Base-by-base conservation (phyloP, 768 basidiomycete species). In the Ramaria sp. region DNA sequence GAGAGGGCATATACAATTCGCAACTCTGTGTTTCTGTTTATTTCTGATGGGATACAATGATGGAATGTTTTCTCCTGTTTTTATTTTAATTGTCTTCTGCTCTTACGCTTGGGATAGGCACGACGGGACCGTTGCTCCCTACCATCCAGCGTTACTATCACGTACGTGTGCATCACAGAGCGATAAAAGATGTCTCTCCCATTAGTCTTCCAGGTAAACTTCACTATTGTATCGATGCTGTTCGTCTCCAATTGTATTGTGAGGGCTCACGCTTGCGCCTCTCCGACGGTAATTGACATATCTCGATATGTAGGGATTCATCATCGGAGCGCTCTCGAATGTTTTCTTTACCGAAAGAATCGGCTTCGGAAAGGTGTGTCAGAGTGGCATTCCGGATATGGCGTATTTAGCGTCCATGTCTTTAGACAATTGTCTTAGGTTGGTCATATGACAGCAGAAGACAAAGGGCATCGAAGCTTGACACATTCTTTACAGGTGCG, bases 21-120 rank as follows among this genome's bases (percentile, higher is more conserved):
- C 67, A 16, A 64, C 80, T 0, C 66, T 81, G 34, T 85, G 81
- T 59, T 78, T 71, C 67, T 67, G 71, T 10, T 49, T 83, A 44
- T 82, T 82, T 56, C 66, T 86, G 3, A 74, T 74, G 13, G 88
- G 88, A 15, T 90, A 86, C 86, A 87, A 83, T 61, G 88, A 88
- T 64, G 82, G 81, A 12, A 25, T 13, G 53, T 41, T 27, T 12
- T 52, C n/a, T n/a, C n/a, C n/a, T n/a, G n/a, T n/a, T n/a, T n/a
- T n/a, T n/a, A n/a, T n/a, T n/a, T n/a, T n/a, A n/a, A n/a, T n/a
- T n/a, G n/a, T n/a, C n/a, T n/a, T n/a, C n/a, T n/a, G n/a, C n/a
- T n/a, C n/a, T n/a, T n/a, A n/a, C n/a, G n/a, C 25, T 6, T 41
- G 28, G 24, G 13, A 12, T 25, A 55, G 53, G 53, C 12, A 75